Conservation (phyloP, 306 rosid species). For the Cicer chorassanicum region DNA sequence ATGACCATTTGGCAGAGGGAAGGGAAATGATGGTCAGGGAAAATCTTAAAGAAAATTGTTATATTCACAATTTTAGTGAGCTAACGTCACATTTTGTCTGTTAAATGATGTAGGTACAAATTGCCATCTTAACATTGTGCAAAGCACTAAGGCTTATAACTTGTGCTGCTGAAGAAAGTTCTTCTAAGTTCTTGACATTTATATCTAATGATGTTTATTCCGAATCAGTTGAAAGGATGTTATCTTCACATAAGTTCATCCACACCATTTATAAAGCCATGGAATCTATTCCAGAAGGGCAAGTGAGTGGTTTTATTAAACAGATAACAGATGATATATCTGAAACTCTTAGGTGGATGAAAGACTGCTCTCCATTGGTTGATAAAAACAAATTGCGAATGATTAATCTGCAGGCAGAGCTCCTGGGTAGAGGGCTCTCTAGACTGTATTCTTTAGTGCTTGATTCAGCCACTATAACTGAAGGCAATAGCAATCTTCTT, state of each 20-base stretch:
- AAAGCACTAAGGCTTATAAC: slow-evolving; percentile 68
- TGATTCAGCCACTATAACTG: slow-evolving; percentile 73
- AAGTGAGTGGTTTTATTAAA: slow-evolving; percentile 68
- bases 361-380: slow-evolving; percentile 45
- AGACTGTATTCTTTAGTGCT: slow-evolving; percentile 73
- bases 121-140: slow-evolving; percentile 72
- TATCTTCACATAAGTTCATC: slow-evolving; percentile 64
- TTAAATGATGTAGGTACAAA: slow-evolving; percentile 70
- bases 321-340: slow-evolving; percentile 68
- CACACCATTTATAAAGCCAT: slow-evolving; percentile 61
- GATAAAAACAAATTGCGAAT: slow-evolving; percentile 45
- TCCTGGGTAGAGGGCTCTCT: slow-evolving; percentile 80
- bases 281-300: slow-evolving; percentile 85
- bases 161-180: slow-evolving; percentile 47
- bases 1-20: slow-evolving; percentile 22
- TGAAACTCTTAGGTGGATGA: slow-evolving; percentile 75
- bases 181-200: slow-evolving; percentile 55
- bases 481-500: slow-evolving; percentile 66
- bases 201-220: slow-evolving; percentile 55
- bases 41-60: background rate
- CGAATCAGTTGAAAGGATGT: slow-evolving; percentile 69
- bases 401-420: slow-evolving; percentile 61
- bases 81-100: slow-evolving; percentile 25
- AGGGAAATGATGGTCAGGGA: slow-evolving; percentile 13
- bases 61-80: slow-evolving; percentile 27